Base-by-base conservation (phyloP, 1,284 basidiomycete species). In the Naganishia sp. region DNA sequence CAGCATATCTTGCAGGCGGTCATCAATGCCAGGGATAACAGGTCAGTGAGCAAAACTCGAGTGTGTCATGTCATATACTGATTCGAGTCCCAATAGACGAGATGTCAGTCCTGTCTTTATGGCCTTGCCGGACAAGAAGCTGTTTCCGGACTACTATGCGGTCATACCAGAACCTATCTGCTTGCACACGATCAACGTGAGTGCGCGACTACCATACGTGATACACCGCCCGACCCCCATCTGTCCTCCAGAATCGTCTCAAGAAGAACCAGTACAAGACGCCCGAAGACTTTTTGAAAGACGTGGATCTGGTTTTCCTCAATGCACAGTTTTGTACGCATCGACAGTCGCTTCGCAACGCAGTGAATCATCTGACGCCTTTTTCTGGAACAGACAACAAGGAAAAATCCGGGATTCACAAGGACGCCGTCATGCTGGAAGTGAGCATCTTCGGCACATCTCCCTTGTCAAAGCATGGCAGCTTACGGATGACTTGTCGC, bases 311-410 rank as follows among this genome's bases (percentile, higher is more conserved):
- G 25, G 75, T 80, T 42, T 81, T 79, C 70, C 70, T 76, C 31
- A 81, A 81, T 64, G 79, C 79, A 4, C 78, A 76, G 70, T 73
- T 78, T 63, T 80, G 79, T 79, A 65, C 69, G 79, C 72, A 21
- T 16, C 13, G 16, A n/a, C 18, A 33, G 13, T 23, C 15, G 2
- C 21, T 5, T 39, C 5, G 7, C 49, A 16, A 16, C 39, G 5
- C n/a, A 21, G 21, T 9, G 18, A 7, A 21, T 49, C 7, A 43
- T 36, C 18, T 1, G 28, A 28, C 31, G 21, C 6, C 13, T 21
- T 21, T 28, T 6, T n/a, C 1, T 28, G 28, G 28, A 2, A 13
- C 61, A 79, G 78, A 78, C 59, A 80, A 80, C 68, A 77, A 79
- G 59, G 78, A 79, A 7, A 70, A 68, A 4, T 78, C 77, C 6